Conservation (phyloP, 2,329 filamentous ascomycete species). For the Monosporascus ibericus region DNA sequence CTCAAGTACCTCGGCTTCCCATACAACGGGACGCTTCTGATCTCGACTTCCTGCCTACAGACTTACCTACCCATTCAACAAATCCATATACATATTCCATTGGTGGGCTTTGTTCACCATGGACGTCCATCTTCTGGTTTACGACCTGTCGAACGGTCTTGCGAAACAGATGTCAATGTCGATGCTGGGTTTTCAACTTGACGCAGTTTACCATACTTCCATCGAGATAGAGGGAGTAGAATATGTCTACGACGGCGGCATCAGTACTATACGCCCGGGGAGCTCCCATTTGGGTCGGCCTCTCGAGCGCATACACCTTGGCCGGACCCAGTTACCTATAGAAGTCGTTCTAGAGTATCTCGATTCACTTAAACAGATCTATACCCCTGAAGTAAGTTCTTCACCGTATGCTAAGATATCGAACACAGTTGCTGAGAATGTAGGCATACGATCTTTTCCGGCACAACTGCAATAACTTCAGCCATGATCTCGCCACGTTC, state of each 20-base stretch:
- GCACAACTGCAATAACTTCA: slow-evolving; percentile 98
- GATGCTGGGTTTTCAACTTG: slow-evolving; percentile 57
- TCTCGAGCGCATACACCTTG: slow-evolving; percentile 68
- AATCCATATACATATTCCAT: too few species aligned
- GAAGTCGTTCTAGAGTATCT: slow-evolving; percentile 84
- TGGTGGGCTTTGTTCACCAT: slow-evolving; percentile 33
- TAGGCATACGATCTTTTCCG: slow-evolving; percentile 81
- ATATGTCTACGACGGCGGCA: slow-evolving; percentile 84
- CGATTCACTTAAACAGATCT: slow-evolving; percentile 74
- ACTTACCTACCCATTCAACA: too few species aligned
- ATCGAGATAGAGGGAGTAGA: slow-evolving; percentile 80
- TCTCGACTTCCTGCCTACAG: not conserved
- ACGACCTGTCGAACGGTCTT: slow-evolving; percentile 65
- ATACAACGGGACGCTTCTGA: not conserved
- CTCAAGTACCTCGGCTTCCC: too few species aligned
- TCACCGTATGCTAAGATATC: not conserved
- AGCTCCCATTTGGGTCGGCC: slow-evolving; percentile 81
- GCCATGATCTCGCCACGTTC: slow-evolving; percentile 86
- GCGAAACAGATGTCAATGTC: slow-evolving; percentile 50
- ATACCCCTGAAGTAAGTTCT: slow-evolving; percentile 62
- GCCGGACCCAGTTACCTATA: slow-evolving; percentile 69
- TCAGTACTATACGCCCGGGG: slow-evolving; percentile 75
- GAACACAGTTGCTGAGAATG: slow-evolving; percentile 1
- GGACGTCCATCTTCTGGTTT: slow-evolving; percentile 73
- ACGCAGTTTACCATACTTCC: slow-evolving; percentile 93